Percentiles rank a stretch among this genome's conserved stretches.
phyloP scores from a whole-genome alignment of 257 asterid species.

The Marsdenia floribunda region DNA sequence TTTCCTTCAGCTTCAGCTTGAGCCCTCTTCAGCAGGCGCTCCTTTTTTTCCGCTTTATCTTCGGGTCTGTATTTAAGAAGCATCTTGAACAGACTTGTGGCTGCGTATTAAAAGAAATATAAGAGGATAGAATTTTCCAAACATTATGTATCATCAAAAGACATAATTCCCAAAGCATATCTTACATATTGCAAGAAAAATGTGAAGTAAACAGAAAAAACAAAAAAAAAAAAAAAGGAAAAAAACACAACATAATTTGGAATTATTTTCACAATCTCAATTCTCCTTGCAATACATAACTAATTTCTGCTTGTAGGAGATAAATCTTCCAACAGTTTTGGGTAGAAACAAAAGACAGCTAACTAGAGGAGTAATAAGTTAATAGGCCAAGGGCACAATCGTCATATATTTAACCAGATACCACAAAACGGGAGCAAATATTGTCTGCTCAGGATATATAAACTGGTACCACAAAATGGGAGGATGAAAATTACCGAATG shows the following conservation, averaged over 20 bases:
- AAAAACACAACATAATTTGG: neutral
- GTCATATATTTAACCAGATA: neutral
- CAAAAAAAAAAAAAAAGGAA: too few species aligned
- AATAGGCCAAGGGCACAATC: neutral
- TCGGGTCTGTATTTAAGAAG: slow-evolving; percentile 21
- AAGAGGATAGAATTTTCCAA: neutral
- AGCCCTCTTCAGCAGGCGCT: slow-evolving; percentile 19
- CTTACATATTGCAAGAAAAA: neutral
- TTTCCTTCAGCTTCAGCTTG: slow-evolving; percentile 21
- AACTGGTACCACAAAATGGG: neutral
- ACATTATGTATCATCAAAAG: neutral
- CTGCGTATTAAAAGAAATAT: slow-evolving; percentile 2
- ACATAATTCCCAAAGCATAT: too few species aligned
- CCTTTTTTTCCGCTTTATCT: slow-evolving; percentile 14
- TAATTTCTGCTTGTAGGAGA: neutral
- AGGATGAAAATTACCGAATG: neutral
- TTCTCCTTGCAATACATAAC: neutral
- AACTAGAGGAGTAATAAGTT: neutral
- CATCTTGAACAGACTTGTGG: slow-evolving; percentile 20
- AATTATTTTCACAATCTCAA: neutral
- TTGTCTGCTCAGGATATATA: neutral
- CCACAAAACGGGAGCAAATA: neutral
- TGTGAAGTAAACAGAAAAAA: too few species aligned
- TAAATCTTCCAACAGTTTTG: neutral
- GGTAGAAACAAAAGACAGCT: neutral